A percentile compares a stretch with the other conserved stretches of the same genome.
phyloP scores from a whole-genome alignment of 257 asterid species.

The Solanum virginianum region DNA sequence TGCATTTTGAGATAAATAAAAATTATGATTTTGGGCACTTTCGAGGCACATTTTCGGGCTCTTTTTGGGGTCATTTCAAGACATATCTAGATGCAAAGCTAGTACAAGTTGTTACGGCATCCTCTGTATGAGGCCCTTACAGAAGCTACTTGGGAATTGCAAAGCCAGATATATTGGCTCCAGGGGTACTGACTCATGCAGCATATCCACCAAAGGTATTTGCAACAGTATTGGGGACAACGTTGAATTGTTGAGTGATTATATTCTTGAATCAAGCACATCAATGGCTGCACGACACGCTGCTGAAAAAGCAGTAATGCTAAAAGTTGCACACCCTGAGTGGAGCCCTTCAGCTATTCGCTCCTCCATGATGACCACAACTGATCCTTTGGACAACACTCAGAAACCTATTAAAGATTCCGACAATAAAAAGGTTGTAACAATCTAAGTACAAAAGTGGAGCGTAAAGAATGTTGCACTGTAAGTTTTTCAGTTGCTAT shows the following conservation, averaged over 20 bases:
- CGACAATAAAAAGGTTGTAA: too few species aligned
- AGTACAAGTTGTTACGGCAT: background rate
- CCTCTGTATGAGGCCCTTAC: background rate
- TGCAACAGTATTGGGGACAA: background rate
- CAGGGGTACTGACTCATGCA: background rate
- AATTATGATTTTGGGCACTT: too few species aligned
- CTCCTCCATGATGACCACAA: slow-evolving; percentile 14
- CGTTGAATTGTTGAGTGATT: background rate
- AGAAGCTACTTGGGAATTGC: background rate
- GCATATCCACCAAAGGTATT: background rate
- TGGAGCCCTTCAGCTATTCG: slow-evolving; percentile 4
- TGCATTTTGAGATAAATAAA: too few species aligned
- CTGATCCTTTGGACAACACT: slow-evolving; percentile 1
- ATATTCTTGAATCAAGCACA: background rate
- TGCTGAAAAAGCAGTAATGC: background rate
- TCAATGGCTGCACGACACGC: slow-evolving; percentile 3
- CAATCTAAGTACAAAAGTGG: too few species aligned
- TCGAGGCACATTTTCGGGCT: too few species aligned
- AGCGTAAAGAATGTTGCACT: too few species aligned
- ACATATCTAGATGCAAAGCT: background rate
- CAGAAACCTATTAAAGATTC: background rate
- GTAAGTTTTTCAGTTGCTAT: too few species aligned
- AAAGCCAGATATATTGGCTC: background rate
- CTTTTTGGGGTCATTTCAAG: background rate
- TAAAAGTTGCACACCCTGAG: background rate